Conservation (phyloP, 2,329 filamentous ascomycete species). For the Claviceps sp. region DNA sequence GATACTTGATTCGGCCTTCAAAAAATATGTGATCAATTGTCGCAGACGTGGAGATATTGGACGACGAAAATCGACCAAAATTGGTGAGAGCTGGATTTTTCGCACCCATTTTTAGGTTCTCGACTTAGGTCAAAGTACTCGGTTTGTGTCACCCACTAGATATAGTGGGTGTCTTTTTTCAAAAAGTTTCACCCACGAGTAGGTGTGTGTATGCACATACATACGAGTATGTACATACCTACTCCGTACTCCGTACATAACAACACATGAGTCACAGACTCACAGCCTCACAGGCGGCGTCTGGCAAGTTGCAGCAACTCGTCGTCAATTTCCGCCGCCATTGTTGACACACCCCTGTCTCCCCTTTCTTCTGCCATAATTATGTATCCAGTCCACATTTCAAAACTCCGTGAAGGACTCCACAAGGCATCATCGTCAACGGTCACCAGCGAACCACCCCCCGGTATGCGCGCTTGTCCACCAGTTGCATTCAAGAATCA, state of each 20-base stretch:
- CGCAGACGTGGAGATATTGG: no score
- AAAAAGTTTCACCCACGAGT: no score
- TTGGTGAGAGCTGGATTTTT: no score
- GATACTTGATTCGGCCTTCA: no score
- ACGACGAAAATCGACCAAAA: no score
- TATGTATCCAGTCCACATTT: neutral
- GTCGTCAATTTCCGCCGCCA: neutral
- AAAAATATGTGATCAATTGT: no score
- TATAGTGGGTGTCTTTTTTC: no score
- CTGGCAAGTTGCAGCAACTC: neutral
- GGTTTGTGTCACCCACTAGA: no score
- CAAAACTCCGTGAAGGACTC: neutral
- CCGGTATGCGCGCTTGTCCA: neutral
- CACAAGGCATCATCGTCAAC: neutral
- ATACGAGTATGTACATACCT: neutral
- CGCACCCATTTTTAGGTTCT: no score
- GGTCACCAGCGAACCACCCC: neutral
- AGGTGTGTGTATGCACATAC: neutral
- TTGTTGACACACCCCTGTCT: neutral
- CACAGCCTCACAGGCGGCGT: neutral
- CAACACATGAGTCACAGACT: neutral
- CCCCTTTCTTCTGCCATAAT: neutral
- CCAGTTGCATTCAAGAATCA: neutral
- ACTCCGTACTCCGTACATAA: neutral
- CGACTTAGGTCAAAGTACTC: no score